Evolutionary conservation across 495 filamentous ascomycete genomes (phyloP), one percentile per base, ranked within the genome.

Genomic region (Bathelium albidoporum): DNA sequence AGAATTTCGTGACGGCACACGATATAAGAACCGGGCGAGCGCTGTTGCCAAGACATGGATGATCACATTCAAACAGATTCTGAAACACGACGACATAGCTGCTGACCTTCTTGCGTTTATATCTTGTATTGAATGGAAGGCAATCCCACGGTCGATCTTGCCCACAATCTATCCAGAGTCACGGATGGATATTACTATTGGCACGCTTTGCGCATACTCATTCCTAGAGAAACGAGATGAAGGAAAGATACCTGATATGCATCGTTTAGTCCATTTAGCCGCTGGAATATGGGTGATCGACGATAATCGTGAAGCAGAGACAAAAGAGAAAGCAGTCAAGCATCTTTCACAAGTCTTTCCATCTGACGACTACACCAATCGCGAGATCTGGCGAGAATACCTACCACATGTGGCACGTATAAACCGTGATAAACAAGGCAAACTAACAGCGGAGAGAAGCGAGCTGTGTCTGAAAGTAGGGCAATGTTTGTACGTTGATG

Each of bases 331-430:
- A 22, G 66, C 60, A 22, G 26, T 69, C 16, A 28, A 9, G 26
- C 41, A 60, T 20, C n/a, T 77, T 0, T n/a, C 31, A 29, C 4
- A 65, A 4, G 49, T 64, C 0, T 75, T 71, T 49, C 74, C 73
- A 10, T 32, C 39, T 1, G 3, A 59, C 32, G 62, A 74, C n/a
- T 62, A 62, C 18, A 22, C 14, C 16, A 65, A 73, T 64, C 71
- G 66, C 26, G 55, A 12, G 45, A 39, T 67, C 18, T 75, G 72
- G 73, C 65, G 68, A 34, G 61, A 63, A 60, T 69, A 72, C 22
- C 12, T 78, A n/a, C 74, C 75, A 43, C 77, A 78, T 66, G 73
- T 74, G 2, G 32, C 63, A 49, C 62, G 66, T 1, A 59, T 66
- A 32, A 52, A 63, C 0, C 22, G 61, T 20, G 32, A 61, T 34